These are phyloP conservation scores for Cyberlindnera meyerae DNA, from an alignment of 805 yeast species.

Conservation along the genomic window DNA sequence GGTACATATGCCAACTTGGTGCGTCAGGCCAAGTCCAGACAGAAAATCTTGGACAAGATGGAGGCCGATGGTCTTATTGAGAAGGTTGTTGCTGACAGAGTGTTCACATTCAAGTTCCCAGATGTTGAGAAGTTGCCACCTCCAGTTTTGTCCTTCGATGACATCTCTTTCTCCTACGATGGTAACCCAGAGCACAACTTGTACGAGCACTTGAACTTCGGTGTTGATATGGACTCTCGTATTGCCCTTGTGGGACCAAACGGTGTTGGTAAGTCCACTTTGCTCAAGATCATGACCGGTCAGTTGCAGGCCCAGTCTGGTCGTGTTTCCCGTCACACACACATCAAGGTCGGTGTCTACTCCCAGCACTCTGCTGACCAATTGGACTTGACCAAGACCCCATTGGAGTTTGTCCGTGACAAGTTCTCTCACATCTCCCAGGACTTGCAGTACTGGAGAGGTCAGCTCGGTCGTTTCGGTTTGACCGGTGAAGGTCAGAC, in stretches of 20 bases:
- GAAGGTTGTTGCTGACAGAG: constrained; percentile 89
- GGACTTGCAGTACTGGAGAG: constrained; percentile 98
- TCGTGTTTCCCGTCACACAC: constrained; percentile 95
- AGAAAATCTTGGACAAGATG: constrained; percentile 98
- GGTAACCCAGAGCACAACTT: constrained; percentile 79
- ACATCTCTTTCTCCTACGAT: constrained; percentile 87
- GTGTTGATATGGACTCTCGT: constrained; percentile 99
- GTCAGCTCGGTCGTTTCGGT: constrained; percentile 96
- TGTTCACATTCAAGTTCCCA: constrained; percentile 90
- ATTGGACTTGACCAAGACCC: constrained; percentile 90
- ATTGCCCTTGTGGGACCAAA: constrained; percentile 97
- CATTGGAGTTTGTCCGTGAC: constrained; percentile 95
- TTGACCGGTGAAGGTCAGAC: constrained; percentile 99
- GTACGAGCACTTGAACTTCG: constrained; percentile 88
- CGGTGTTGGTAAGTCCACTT: constrained; percentile 98
- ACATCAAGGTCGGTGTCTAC: constrained; percentile 96
- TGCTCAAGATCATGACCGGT: constrained; percentile 96
- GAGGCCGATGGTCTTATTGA: constrained; percentile 97
- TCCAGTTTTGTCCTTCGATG: constrained; percentile 95
- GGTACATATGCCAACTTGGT: constrained; percentile 99
- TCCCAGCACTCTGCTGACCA: constrained; percentile 99
- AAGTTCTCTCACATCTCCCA: constrained; percentile 86
- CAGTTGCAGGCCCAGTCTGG: constrained; percentile 84
- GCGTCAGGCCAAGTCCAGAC: constrained; percentile 98
- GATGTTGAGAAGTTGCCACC: constrained; percentile 97